Base-by-base conservation (phyloP, 805 yeast species). In the Jamesozyma gamospora region DNA sequence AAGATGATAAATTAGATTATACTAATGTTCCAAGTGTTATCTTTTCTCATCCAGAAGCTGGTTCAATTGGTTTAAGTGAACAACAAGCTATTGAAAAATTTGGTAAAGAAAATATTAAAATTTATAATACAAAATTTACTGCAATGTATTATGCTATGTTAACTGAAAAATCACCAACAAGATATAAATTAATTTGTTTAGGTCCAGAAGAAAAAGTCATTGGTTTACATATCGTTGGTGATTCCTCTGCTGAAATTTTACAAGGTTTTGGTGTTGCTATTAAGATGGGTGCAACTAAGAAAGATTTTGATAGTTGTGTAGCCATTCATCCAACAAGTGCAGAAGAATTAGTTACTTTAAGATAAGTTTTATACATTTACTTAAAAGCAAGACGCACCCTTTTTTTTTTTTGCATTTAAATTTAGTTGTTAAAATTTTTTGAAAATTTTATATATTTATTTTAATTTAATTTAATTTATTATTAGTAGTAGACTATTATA, bases 261-360 rank as follows among this genome's bases (percentile, higher is more conserved):
- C 99, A 92, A 71, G 99, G 98, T 29, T 92, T 92, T 56, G 98
- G 97, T 43, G 98, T 88, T 40, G 98, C 98, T 37, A 69, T 92
- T 48, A 88, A 88, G 68, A 92, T 92, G 98, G 99, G 99, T 27
- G 98, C 98, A 32, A 92, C 99, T 28, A 92, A 92, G 70, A 76
- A 75, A 34, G 96, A 92, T 62, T 92, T 92, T 49, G 99, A 92
- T 65, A 78, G 69, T 61, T 84, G 94, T 68, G 97, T 92, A 33
- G 99, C 99, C 28, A 92, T 92, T 58, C 99, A 92, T 62, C 99
- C 99, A 47, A 92, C 98, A 2, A 77, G 94, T 49, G 98, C 98
- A 32, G 99, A 92, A 69, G 99, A 92, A 67, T 65, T 92, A 37
- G 99, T 92, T 29, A 92, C 99, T 17, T 45, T 66, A 44, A 56